Percentiles rank a stretch among this genome's conserved stretches.
phyloP scores from a whole-genome alignment of 2,329 filamentous ascomycete species.

The Chaetomiaceae sp. region DNA sequence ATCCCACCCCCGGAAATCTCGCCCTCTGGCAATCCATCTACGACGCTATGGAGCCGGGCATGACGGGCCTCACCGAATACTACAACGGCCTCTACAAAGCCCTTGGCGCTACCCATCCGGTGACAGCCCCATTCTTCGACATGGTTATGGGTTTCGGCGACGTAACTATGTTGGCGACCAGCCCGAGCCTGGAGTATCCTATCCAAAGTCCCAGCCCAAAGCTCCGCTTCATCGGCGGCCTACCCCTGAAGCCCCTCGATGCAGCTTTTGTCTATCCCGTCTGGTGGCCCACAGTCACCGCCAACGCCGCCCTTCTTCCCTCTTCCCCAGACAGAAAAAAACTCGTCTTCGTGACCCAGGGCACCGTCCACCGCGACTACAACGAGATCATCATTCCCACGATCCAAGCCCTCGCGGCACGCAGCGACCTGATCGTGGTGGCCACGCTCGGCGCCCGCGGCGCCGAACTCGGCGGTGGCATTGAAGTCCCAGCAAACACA shows the following conservation, averaged over 20 bases:
- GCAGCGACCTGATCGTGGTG: constrained; percentile 39
- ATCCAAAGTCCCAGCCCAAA: constrained; percentile 35
- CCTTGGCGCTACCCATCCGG: constrained; percentile 28
- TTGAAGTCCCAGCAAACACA: constrained; percentile 34
- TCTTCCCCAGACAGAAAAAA: constrained; percentile 29
- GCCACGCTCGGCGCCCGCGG: constrained; percentile 32
- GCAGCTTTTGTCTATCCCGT: constrained; percentile 33
- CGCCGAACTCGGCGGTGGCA: constrained; percentile 24
- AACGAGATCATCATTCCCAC: constrained; percentile 43
- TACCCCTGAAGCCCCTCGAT: constrained; percentile 33
- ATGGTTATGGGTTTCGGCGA: constrained; percentile 28
- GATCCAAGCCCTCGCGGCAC: constrained; percentile 38
- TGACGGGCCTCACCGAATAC: constrained; percentile 1
- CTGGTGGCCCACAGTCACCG: constrained; percentile 44
- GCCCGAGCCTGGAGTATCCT: constrained; percentile 38
- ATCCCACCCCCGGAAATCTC: constrained; percentile 18
- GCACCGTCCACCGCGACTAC: constrained; percentile 40
- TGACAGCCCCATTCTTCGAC: constrained; percentile 5
- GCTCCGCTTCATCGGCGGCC: constrained; percentile 42
- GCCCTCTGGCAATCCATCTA: constrained; percentile 16
- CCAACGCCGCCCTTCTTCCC: constrained; percentile 25
- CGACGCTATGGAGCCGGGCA: not conserved
- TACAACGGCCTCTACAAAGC: constrained; percentile 21
- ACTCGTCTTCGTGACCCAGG: constrained; percentile 45
- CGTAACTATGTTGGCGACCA: constrained; percentile 36